Base-by-base conservation (phyloP, 1,139 yeast species). In the Yamadazyma atlantica region DNA sequence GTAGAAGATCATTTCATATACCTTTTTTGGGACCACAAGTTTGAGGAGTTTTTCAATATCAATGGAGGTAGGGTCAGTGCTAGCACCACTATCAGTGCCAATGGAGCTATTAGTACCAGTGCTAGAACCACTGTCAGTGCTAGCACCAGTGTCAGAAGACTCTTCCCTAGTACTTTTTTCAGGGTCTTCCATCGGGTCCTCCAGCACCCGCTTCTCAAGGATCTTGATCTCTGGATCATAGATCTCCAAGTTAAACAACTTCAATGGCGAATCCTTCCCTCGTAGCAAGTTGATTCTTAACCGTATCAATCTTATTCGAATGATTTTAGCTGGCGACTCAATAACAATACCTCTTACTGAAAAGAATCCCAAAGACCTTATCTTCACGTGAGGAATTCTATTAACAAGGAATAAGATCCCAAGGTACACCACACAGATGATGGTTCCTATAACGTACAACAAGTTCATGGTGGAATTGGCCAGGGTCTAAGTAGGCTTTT, bases 281-380 rank as follows among this genome's bases (percentile, higher is more conserved):
- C 60, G 46, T 26, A 55, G 50, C 11, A 61, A 38, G 38, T 62
- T 62, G 32, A 69, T 36, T 27, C 64, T 45, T 16, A 70, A 41
- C 12, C 51, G 45, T 3, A 68, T 34, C 24, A 45, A 53, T 6
- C 56, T 42, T 14, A 66, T 52, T 31, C 48, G 35, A 5, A 67
- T 43, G 2, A 42, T 35, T 3, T 46, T 46, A 9, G 37, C 31
- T 2, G 49, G 49, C 12, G 55, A 33, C 23, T 50, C 48, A 25
- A 69, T 49, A 2, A 58, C 52, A 22, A 69, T 52, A 17, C 64
- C 58, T 41, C 62, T 48, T 22, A 67, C 25, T 13, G 64, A 51
- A 40, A 69, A 49, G 61, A 73, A 66, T 14, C 76, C 74, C 14
- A 71, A 39, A 8, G 62, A 57, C 40, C 57, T 60, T 33, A 71